A percentile compares a stretch with the other conserved stretches of the same genome.
Evolutionary conservation across 495 filamentous ascomycete species (phyloP).

Genomic region (Thozetella sp.): DNA sequence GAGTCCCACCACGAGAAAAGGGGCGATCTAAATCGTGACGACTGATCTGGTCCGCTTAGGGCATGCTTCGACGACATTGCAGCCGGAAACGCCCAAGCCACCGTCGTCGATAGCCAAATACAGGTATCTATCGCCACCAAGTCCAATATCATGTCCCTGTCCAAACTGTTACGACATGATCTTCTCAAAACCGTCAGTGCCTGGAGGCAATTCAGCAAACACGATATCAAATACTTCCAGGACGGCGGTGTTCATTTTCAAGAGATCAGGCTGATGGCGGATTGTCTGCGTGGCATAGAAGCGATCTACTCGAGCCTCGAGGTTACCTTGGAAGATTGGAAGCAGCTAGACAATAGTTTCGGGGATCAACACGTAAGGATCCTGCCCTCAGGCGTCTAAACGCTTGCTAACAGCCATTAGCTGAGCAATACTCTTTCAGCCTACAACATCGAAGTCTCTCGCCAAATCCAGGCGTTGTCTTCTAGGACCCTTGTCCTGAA

Average conservation of each 20-base stretch:
- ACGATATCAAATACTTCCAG: not conserved
- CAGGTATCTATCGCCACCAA: no score
- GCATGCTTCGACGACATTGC: no score
- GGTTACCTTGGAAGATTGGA: not conserved
- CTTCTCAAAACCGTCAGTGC: not conserved
- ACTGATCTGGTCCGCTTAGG: no score
- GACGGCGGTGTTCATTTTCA: not conserved
- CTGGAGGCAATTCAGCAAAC: not conserved
- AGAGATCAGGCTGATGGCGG: not conserved
- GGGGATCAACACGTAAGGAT: not conserved
- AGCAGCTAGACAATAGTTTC: not conserved
- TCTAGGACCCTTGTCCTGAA: not conserved
- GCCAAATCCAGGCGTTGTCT: not conserved
- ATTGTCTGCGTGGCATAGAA: not conserved
- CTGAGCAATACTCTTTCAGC: not conserved
- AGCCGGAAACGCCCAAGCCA: no score
- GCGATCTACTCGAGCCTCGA: not conserved
- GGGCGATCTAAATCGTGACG: no score
- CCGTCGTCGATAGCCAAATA: no score
- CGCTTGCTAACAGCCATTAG: not conserved
- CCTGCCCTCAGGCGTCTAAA: not conserved
- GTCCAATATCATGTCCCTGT: not conserved
- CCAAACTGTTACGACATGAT: not conserved
- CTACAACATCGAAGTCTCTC: not conserved
- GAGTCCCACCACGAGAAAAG: not conserved